Conservation (phyloP, 2,329 filamentous ascomycete genomes). For the Moelleriella libera region DNA sequence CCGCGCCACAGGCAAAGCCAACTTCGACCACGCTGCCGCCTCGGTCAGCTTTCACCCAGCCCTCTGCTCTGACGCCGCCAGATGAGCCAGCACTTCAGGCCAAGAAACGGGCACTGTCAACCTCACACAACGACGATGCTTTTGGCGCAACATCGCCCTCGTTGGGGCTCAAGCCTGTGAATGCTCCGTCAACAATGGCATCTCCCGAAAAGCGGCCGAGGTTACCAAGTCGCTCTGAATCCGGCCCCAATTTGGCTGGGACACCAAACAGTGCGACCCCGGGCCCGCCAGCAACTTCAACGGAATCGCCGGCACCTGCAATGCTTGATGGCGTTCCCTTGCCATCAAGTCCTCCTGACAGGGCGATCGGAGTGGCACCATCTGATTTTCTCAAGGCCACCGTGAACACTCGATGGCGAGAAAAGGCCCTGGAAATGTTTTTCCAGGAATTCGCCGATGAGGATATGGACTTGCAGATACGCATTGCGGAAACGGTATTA, state of each 20-base stretch:
- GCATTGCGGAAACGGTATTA: constrained; percentile 43
- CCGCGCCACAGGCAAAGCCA: constrained; percentile 12
- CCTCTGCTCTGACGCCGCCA: constrained; percentile 38
- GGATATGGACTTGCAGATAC: constrained; percentile 43
- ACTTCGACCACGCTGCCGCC: constrained; percentile 21
- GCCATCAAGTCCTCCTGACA: background rate
- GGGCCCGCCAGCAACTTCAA: background rate
- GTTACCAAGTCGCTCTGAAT: constrained; percentile 13
- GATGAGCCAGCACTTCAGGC: constrained; percentile 32
- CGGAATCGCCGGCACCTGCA: background rate
- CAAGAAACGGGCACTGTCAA: constrained; percentile 26
- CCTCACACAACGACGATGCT: constrained; percentile 4
- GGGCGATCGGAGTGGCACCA: background rate
- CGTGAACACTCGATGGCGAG: constrained; percentile 33
- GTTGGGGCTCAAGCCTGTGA: constrained; percentile 13
- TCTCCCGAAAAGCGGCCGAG: constrained; percentile 19
- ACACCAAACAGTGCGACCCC: constrained; percentile 1
- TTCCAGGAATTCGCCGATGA: constrained; percentile 44
- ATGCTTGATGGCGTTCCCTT: background rate
- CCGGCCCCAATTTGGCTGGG: background rate
- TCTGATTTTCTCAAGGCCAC: constrained; percentile 18
- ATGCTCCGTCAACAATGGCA: constrained; percentile 14
- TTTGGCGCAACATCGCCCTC: constrained; percentile 11
- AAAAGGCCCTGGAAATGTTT: constrained; percentile 44
- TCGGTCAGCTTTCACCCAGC: constrained; percentile 22